phyloP scores from a whole-genome alignment of 2,329 filamentous ascomycete species.

The Fusarium annulatum region DNA sequence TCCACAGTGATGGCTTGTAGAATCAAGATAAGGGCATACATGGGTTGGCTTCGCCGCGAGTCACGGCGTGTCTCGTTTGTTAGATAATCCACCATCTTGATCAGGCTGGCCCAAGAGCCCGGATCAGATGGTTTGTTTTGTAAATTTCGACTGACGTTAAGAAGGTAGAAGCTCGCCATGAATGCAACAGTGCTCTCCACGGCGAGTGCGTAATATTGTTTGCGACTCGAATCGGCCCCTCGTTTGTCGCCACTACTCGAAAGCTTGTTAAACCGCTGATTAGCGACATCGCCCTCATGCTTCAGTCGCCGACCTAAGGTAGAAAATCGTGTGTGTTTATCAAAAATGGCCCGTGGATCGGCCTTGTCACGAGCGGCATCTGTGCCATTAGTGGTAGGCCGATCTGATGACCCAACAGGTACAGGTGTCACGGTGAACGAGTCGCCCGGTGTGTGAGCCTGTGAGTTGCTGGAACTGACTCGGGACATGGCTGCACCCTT shows the following conservation, averaged over 20 bases:
- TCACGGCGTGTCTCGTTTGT: slow-evolving; percentile 54
- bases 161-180: slow-evolving; percentile 63
- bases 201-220: slow-evolving; percentile 56
- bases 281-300: slow-evolving; percentile 62
- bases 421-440: slow-evolving; percentile 50
- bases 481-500: slow-evolving; percentile 64
- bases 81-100: slow-evolving; percentile 57
- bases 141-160: slow-evolving; percentile 58
- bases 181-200: slow-evolving; percentile 65
- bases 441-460: slow-evolving; percentile 63
- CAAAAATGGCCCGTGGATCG: slow-evolving; percentile 46
- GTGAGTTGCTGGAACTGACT: slow-evolving; percentile 64
- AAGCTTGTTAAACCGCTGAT: slow-evolving; percentile 47
- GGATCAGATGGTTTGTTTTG: slow-evolving; percentile 57
- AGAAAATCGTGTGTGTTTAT: slow-evolving; percentile 53
- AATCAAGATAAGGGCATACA: slow-evolving; percentile 57
- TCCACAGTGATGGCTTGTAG: slow-evolving; percentile 59
- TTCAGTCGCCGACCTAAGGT: slow-evolving; percentile 63
- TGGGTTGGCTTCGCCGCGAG: slow-evolving; percentile 51
- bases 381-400: slow-evolving; percentile 47
- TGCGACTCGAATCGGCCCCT: slow-evolving; percentile 50
- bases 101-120: slow-evolving; percentile 56
- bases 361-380: slow-evolving; percentile 44
- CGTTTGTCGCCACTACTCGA: slow-evolving; percentile 40
- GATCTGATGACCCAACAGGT: slow-evolving; percentile 43